phyloP scores from a whole-genome alignment of 805 yeast species.

The Spathaspora gorwiae region DNA sequence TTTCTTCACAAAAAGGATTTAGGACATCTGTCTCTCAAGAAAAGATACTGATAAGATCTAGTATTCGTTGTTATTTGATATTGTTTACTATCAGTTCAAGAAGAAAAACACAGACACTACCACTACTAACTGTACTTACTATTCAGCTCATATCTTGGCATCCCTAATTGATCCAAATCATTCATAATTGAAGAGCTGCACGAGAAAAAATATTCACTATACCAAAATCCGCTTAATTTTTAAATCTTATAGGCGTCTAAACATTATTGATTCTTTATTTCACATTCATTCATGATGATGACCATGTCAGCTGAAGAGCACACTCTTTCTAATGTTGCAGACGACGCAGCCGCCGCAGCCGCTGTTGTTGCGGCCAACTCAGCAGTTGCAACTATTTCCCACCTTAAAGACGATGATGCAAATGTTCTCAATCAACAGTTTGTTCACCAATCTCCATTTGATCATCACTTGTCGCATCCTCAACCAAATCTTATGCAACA shows the following conservation, averaged over 20 bases:
- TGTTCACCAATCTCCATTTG: not conserved
- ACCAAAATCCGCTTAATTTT: not conserved
- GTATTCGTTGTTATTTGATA: too few relatives aligned
- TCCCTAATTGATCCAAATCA: too few relatives aligned
- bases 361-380: conserved; percentile 15
- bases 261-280: not conserved
- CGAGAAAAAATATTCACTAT: not conserved
- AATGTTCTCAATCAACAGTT: conserved; percentile 1
- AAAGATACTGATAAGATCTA: too few relatives aligned
- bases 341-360: conserved; percentile 17
- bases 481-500: conserved; percentile 6
- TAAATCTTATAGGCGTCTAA: not conserved
- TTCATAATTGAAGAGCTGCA: too few relatives aligned
- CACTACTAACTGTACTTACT: too few relatives aligned
- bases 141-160: too few relatives aligned
- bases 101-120: too few relatives aligned
- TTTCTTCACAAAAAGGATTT: not conserved
- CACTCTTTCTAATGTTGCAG: conserved; percentile 1
- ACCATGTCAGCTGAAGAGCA: conserved; percentile 5
- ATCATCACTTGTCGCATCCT: conserved; percentile 4
- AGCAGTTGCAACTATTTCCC: conserved; percentile 1
- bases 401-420: conserved; percentile 7
- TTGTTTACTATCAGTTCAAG: too few relatives aligned
- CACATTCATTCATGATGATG: conserved; percentile 4
- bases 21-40: not conserved